A percentile compares a stretch with the other conserved stretches of the same genome.
Conservation (phyloP, 2,329 filamentous ascomycete genomes). For the Parafenestella ontariensis region DNA sequence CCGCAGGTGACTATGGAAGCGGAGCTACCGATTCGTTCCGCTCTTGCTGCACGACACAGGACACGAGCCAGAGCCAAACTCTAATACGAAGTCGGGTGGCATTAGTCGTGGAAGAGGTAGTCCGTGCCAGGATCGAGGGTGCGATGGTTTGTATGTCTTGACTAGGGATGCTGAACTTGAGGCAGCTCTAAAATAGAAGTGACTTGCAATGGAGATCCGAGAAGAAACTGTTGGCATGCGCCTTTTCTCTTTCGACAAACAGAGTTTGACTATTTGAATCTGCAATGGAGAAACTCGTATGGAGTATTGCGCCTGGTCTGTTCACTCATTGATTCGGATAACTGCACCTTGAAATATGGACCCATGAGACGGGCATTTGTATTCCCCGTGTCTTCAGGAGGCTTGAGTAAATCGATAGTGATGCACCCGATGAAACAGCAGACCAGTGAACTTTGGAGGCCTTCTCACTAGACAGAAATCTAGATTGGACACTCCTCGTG, state of each 20-base stretch:
- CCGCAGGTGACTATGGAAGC: constrained; percentile 19
- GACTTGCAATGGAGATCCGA: constrained; percentile 8
- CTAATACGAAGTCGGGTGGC: constrained; percentile 10
- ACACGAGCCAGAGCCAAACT: constrained; percentile 21
- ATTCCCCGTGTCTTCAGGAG: background rate
- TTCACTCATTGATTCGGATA: constrained; percentile 16
- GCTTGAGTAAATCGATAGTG: background rate
- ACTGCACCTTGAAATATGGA: constrained; percentile 18
- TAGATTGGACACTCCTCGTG: too few species aligned
- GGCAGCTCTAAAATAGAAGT: constrained; percentile 10
- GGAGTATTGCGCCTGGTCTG: constrained; percentile 19
- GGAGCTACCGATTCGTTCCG: constrained; percentile 19
- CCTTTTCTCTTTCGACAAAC: constrained; percentile 11
- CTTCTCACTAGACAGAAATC: too few species aligned
- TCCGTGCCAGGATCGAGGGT: constrained; percentile 5
- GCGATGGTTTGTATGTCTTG: constrained; percentile 8
- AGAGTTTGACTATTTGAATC: constrained; percentile 12
- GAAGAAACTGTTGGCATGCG: constrained; percentile 6
- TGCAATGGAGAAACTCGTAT: constrained; percentile 5
- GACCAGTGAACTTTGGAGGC: too few species aligned
- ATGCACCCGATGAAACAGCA: too few species aligned
- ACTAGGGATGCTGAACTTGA: constrained; percentile 8
- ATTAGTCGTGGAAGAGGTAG: constrained; percentile 12
- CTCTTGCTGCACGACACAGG: constrained; percentile 29
- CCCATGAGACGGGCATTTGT: background rate